phyloP scores from a whole-genome alignment of 2,329 filamentous ascomycete species.

The Aureobasidium namibiae region DNA sequence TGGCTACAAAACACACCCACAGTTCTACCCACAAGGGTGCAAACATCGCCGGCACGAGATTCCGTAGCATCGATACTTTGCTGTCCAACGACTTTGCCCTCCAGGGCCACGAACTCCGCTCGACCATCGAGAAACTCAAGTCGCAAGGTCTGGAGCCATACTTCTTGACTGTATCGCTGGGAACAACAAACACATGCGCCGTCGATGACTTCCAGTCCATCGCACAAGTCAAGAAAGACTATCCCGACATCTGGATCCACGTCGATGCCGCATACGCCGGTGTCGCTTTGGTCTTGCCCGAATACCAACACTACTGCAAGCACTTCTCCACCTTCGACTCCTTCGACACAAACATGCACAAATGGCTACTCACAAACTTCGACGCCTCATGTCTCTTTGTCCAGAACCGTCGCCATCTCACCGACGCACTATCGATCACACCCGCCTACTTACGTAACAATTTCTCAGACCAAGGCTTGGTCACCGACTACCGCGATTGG shows the following conservation, averaged over 20 bases:
- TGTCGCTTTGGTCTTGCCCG: slow-evolving; percentile 70
- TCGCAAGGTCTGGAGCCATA: slow-evolving; percentile 71
- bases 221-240: slow-evolving; percentile 45
- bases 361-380: slow-evolving; percentile 93
- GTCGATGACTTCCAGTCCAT: slow-evolving; percentile 73
- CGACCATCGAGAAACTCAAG: slow-evolving; percentile 56
- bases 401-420: slow-evolving; percentile 65
- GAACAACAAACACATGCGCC: slow-evolving; percentile 82
- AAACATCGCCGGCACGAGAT: slow-evolving; percentile 77
- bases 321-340: slow-evolving; percentile 65
- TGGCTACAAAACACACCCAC: slow-evolving; percentile 73
- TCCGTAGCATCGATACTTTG: slow-evolving; percentile 57
- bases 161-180: slow-evolving; percentile 74
- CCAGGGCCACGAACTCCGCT: slow-evolving; percentile 54
- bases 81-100: slow-evolving; percentile 61
- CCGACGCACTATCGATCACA: slow-evolving; percentile 67
- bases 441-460: slow-evolving; percentile 76
- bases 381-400: slow-evolving; percentile 78
- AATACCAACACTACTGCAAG: slow-evolving; percentile 62
- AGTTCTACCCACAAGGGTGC: slow-evolving; percentile 82
- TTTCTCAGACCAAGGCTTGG: slow-evolving; percentile 71
- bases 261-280: slow-evolving; percentile 92
- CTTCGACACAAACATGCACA: slow-evolving; percentile 95
- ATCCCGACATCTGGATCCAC: slow-evolving; percentile 73
- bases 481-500: slow-evolving; percentile 96